phyloP scores from a whole-genome alignment of 345 rosid genomes.

The Linum lewisii region DNA sequence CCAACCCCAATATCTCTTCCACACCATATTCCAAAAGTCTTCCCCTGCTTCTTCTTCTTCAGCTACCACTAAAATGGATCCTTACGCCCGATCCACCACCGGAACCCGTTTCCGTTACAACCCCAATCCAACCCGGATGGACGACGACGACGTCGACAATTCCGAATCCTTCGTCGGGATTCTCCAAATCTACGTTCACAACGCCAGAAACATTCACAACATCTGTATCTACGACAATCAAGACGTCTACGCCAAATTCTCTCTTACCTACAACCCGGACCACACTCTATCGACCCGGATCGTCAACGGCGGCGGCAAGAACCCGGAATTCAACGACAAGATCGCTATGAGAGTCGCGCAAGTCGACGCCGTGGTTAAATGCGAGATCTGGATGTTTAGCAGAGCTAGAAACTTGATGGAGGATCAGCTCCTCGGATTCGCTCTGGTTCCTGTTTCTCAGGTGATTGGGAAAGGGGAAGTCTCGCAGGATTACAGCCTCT shows the following conservation, averaged over 20 bases:
- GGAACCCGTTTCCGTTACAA: slow-evolving; percentile 37
- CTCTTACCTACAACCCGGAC: slow-evolving; percentile 83
- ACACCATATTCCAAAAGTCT: neutral
- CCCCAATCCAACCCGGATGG: slow-evolving; percentile 21
- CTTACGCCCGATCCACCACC: slow-evolving; percentile 26
- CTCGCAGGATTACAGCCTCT: slow-evolving; percentile 58
- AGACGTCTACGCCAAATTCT: slow-evolving; percentile 92
- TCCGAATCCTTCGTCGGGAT: slow-evolving; percentile 42
- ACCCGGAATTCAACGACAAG: slow-evolving; percentile 73
- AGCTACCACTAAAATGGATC: slow-evolving; percentile 26
- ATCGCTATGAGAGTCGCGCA: slow-evolving; percentile 47
- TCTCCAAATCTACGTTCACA: slow-evolving; percentile 71
- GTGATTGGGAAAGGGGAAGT: slow-evolving; percentile 58
- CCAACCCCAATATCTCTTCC: neutral
- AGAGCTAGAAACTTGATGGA: slow-evolving; percentile 78
- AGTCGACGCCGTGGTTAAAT: slow-evolving; percentile 71
- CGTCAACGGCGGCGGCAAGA: slow-evolving; percentile 78
- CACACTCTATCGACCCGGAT: slow-evolving; percentile 66
- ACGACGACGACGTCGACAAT: too few relatives aligned
- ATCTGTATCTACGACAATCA: slow-evolving; percentile 93
- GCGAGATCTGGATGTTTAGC: slow-evolving; percentile 97
- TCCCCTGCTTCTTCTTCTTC: slow-evolving; percentile 4
- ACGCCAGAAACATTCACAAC: slow-evolving; percentile 94
- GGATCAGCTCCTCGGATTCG: slow-evolving; percentile 89
- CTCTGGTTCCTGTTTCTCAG: slow-evolving; percentile 65